Conservation (phyloP, 768 basidiomycete species). For the Collybiopsis confluens region DNA sequence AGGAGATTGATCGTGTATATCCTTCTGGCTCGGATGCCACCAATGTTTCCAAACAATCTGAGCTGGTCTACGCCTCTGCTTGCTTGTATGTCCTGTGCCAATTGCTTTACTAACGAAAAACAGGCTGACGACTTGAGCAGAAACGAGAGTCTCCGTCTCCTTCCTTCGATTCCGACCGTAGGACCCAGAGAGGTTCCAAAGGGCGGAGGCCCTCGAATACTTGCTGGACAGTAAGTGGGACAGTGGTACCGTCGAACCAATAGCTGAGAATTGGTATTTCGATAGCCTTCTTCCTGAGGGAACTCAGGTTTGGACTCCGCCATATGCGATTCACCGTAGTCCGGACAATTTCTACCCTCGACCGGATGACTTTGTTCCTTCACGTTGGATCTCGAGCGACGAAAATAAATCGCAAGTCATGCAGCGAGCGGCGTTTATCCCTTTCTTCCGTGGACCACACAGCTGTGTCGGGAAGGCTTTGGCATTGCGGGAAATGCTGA, state of each 20-base stretch:
- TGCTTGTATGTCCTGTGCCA: constrained; percentile 21
- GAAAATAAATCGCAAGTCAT: neutral
- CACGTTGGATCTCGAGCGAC: constrained; percentile 30
- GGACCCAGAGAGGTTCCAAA: constrained; percentile 27
- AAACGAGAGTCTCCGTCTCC: constrained; percentile 34
- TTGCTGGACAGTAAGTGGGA: constrained; percentile 22
- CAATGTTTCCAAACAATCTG: neutral
- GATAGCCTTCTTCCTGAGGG: constrained; percentile 31
- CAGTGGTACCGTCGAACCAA: neutral
- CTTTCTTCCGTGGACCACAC: constrained; percentile 36
- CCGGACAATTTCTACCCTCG: constrained; percentile 33
- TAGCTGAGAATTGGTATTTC: neutral
- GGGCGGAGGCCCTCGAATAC: constrained; percentile 16
- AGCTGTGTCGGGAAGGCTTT: constrained; percentile 34
- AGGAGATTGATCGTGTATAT: neutral
- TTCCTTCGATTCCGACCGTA: constrained; percentile 27
- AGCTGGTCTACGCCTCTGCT: constrained; percentile 30
- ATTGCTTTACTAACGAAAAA: neutral
- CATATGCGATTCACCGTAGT: constrained; percentile 31
- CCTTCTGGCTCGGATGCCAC: neutral
- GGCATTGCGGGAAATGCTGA: constrained; percentile 37
- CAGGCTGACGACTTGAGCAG: constrained; percentile 14
- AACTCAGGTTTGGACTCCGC: constrained; percentile 25
- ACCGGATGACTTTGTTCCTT: constrained; percentile 34
- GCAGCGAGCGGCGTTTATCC: constrained; percentile 25